Conservation (phyloP, 2,329 filamentous ascomycete species). For the Penicillium sp. region DNA sequence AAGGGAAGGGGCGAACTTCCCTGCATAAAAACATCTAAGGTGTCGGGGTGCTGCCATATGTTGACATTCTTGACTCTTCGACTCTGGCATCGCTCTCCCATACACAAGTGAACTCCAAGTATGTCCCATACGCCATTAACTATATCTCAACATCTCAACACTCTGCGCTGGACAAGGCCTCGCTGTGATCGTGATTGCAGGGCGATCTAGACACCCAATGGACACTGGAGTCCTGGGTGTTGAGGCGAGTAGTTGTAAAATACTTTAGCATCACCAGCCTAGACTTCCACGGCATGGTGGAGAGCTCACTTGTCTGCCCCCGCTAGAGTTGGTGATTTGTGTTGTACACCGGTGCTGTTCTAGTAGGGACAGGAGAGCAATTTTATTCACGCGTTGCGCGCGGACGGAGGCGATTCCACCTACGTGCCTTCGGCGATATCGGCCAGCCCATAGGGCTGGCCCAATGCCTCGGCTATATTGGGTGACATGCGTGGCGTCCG, state of each 20-base stretch:
- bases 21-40: not conserved
- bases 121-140: constrained; percentile 32
- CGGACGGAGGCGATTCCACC: constrained; percentile 50
- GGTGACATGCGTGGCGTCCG: constrained; percentile 46
- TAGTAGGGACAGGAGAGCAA: constrained; percentile 39
- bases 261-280: too few species aligned
- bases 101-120: constrained; percentile 55
- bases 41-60: not conserved
- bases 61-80: not conserved
- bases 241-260: too few species aligned
- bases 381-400: constrained; percentile 38
- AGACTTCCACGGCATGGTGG: too few species aligned
- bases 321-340: constrained; percentile 26
- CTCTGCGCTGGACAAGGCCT: too few species aligned
- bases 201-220: too few species aligned
- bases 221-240: too few species aligned
- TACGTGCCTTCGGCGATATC: constrained; percentile 56
- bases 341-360: constrained; percentile 44
- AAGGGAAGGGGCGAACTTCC: not conserved
- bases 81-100: constrained; percentile 45
- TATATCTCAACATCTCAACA: too few species aligned
- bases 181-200: too few species aligned
- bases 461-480: constrained; percentile 48
- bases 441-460: constrained; percentile 51
- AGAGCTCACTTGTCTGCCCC: constrained; percentile 31